phyloP scores from a whole-genome alignment of 2,329 filamentous ascomycete species.

The Podosphaera leucotricha region DNA sequence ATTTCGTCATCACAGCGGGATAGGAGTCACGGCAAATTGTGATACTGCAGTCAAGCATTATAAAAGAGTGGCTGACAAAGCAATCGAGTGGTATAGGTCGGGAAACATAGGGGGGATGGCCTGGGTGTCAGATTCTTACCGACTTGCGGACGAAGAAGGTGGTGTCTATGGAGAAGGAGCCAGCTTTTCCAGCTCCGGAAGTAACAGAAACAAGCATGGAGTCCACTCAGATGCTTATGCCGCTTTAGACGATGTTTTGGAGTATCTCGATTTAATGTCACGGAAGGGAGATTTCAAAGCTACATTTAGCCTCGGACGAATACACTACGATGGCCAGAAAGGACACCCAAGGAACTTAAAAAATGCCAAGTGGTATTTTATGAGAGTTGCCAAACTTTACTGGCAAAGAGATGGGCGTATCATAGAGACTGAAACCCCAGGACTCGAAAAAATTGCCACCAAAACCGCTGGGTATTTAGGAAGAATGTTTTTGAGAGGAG shows the following conservation, averaged over 20 bases:
- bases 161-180: slow-evolving; percentile 92
- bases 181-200: slow-evolving; percentile 67
- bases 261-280: slow-evolving; percentile 60
- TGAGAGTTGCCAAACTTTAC: slow-evolving; percentile 40
- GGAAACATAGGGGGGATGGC: slow-evolving; percentile 73
- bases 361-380: slow-evolving; percentile 43
- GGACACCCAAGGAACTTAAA: slow-evolving; percentile 35
- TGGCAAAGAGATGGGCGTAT: slow-evolving; percentile 43
- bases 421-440: slow-evolving; percentile 28
- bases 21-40: slow-evolving; percentile 68
- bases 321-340: slow-evolving; percentile 45
- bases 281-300: slow-evolving; percentile 49
- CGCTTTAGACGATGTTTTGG: slow-evolving; percentile 76
- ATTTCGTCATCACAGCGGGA: slow-evolving; percentile 63
- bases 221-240: slow-evolving; percentile 62
- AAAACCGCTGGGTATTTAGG: slow-evolving; percentile 51
- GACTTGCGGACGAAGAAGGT: slow-evolving; percentile 72
- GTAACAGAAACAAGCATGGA: slow-evolving; percentile 51
- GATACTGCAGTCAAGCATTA: slow-evolving; percentile 72
- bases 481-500: slow-evolving; percentile 47
- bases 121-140: slow-evolving; percentile 55
- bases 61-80: slow-evolving; percentile 81
- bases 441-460: slow-evolving; percentile 38
- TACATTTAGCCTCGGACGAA: slow-evolving; percentile 42
- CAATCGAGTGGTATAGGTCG: slow-evolving; percentile 64